phyloP scores from a whole-genome alignment of 1,284 basidiomycete genomes.

The Sparassis latifolia region DNA sequence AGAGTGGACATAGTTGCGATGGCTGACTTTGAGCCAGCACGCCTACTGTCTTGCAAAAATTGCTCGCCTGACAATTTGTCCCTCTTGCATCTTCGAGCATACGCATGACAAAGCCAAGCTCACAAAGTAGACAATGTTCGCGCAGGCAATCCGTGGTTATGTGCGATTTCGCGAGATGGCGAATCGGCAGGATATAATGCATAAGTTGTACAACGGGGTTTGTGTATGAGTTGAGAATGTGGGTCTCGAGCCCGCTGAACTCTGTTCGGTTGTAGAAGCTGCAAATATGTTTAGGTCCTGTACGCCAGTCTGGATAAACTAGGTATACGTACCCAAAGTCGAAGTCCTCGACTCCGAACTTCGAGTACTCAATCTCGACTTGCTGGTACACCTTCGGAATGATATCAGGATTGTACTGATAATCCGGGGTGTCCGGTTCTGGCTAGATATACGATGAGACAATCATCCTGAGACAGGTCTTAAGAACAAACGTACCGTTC shows the following conservation, averaged over 20 bases:
- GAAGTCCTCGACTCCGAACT: constrained; percentile 99
- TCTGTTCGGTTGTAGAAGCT: constrained; percentile 91
- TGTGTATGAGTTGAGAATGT: constrained; percentile 96
- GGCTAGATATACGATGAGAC: constrained; percentile 25
- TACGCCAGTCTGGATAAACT: background rate
- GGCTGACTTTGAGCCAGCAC: constrained; percentile 67
- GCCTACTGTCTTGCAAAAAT: constrained; percentile 92
- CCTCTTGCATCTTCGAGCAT: constrained; percentile 96
- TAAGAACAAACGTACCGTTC: constrained; percentile 6
- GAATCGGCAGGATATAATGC: constrained; percentile 78
- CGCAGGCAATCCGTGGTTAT: constrained; percentile 81
- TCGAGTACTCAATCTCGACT: constrained; percentile 97
- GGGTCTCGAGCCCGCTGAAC: constrained; percentile 92
- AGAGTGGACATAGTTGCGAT: background rate
- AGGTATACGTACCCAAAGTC: constrained; percentile 78
- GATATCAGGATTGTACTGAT: constrained; percentile 45
- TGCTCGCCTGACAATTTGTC: constrained; percentile 93
- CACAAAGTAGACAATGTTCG: constrained; percentile 92
- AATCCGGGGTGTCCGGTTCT: constrained; percentile 42
- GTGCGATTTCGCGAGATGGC: constrained; percentile 84
- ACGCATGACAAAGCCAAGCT: constrained; percentile 90
- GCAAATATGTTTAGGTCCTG: constrained; percentile 1
- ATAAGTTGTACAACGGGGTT: constrained; percentile 89
- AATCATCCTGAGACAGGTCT: background rate
- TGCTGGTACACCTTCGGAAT: constrained; percentile 85